Evolutionary conservation across 2,329 filamentous ascomycete genomes (phyloP).

Genomic region (Neonectria neomacrospora): DNA sequence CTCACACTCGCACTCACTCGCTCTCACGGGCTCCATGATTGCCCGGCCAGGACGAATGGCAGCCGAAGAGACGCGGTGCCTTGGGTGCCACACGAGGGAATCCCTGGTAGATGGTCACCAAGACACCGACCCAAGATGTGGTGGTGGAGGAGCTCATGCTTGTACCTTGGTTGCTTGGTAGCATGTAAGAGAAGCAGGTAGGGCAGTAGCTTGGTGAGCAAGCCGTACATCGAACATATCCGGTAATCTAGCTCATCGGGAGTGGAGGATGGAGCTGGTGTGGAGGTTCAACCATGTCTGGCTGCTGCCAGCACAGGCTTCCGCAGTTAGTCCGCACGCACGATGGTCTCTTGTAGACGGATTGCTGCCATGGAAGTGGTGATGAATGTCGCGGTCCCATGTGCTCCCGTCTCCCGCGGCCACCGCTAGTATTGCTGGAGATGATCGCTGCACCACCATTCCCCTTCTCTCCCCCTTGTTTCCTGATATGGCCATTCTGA

Average conservation of each 20-base stretch:
- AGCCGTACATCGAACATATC: slow-evolving; percentile 1
- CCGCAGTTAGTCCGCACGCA: neutral
- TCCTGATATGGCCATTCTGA: slow-evolving; percentile 34
- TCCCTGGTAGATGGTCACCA: slow-evolving; percentile 23
- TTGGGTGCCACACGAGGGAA: slow-evolving; percentile 43
- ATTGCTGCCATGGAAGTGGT: slow-evolving; percentile 18
- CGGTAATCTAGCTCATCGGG: slow-evolving; percentile 27
- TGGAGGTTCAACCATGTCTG: slow-evolving; percentile 21
- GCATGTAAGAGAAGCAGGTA: slow-evolving; percentile 4
- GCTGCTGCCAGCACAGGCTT: slow-evolving; percentile 14
- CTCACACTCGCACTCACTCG: slow-evolving; percentile 4
- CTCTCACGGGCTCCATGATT: slow-evolving; percentile 38
- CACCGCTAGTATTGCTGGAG: slow-evolving; percentile 23
- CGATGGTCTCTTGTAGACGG: neutral
- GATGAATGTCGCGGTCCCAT: slow-evolving; percentile 25
- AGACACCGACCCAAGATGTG: neutral
- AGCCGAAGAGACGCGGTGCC: slow-evolving; percentile 33
- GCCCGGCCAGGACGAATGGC: slow-evolving; percentile 37
- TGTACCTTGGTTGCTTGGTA: slow-evolving; percentile 4
- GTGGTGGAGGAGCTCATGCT: slow-evolving; percentile 27
- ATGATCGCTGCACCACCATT: slow-evolving; percentile 18
- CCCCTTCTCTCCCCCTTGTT: slow-evolving; percentile 31
- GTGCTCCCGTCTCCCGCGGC: slow-evolving; percentile 21
- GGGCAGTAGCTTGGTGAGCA: slow-evolving; percentile 9
- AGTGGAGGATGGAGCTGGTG: slow-evolving; percentile 24